These are phyloP conservation scores for Betula pendula DNA, from an alignment of 306 rosid species.

Conservation along the genomic window DNA sequence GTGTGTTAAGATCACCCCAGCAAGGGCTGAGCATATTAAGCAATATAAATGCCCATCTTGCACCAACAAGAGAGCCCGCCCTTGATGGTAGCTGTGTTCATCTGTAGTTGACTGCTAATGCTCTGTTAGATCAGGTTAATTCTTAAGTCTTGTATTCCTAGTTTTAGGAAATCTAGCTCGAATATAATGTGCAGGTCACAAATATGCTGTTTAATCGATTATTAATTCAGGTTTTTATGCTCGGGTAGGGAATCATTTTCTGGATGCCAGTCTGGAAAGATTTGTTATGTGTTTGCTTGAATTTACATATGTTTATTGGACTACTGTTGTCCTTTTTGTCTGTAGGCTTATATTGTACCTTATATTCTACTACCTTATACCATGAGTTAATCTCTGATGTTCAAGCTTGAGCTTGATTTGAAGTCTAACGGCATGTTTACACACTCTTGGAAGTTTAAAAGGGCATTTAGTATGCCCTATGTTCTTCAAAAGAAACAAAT, in stretches of 20 bases:
- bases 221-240: constrained; percentile 30
- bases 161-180: constrained; percentile 37
- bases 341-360: neutral
- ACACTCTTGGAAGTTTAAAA: neutral
- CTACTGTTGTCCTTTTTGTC: constrained; percentile 15
- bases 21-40: constrained; percentile 77
- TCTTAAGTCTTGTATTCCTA: constrained; percentile 26
- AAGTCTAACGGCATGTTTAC: neutral
- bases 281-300: constrained; percentile 32
- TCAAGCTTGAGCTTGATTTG: neutral
- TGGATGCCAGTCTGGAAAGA: constrained; percentile 28
- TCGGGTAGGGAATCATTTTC: constrained; percentile 20
- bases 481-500: neutral
- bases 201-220: constrained; percentile 21
- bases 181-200: constrained; percentile 29
- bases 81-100: constrained; percentile 34
- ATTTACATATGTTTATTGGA: constrained; percentile 24
- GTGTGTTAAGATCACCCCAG: constrained; percentile 91
- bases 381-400: neutral
- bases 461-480: neutral
- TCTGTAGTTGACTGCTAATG: constrained; percentile 39
- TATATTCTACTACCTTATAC: neutral
- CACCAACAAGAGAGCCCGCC: constrained; percentile 74
- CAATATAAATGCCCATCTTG: constrained; percentile 90
- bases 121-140: constrained; percentile 47